Percentiles rank a stretch among this genome's conserved stretches.
These are phyloP conservation scores for Psophocarpus tetragonolobus DNA, from an alignment of 306 rosid species.

Conservation along the genomic window DNA sequence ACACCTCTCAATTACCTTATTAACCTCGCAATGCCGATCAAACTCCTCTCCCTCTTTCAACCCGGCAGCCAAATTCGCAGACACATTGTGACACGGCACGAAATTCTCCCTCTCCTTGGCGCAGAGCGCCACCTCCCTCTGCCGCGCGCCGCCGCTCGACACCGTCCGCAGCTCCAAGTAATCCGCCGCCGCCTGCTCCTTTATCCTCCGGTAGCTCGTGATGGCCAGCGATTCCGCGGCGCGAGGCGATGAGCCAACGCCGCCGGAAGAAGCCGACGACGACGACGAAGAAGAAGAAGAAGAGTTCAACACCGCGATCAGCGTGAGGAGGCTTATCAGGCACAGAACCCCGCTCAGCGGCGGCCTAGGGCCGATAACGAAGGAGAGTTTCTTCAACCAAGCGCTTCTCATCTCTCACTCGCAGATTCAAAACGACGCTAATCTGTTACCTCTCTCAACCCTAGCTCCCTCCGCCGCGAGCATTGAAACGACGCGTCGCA, in stretches of 20 bases:
- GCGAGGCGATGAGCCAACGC: conserved; percentile 49
- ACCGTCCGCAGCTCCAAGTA: conserved; percentile 78
- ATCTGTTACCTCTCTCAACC: conserved; percentile 39
- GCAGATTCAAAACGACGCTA: conserved; percentile 41
- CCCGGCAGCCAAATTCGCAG: conserved; percentile 70
- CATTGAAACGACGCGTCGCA: conserved; percentile 48
- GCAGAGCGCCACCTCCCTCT: conserved; percentile 77
- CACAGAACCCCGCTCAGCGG: conserved; percentile 76
- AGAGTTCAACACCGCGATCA: conserved; percentile 69
- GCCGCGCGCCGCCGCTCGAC: conserved; percentile 56
- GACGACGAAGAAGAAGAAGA: conserved; percentile 65
- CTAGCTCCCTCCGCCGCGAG: conserved; percentile 45
- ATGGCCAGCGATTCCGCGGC: conserved; percentile 56
- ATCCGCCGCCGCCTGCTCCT: conserved; percentile 86
- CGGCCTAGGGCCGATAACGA: conserved; percentile 67
- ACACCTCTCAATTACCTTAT: conserved; percentile 57
- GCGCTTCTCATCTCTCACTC: conserved; percentile 83
- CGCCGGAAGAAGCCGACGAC: too few relatives aligned
- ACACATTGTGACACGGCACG: conserved; percentile 93
- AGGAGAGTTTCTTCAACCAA: conserved; percentile 74
- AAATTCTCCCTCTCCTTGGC: conserved; percentile 82
- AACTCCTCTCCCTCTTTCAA: conserved; percentile 81
- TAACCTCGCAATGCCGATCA: conserved; percentile 84
- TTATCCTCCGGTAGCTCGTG: conserved; percentile 82
- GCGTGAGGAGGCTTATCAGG: conserved; percentile 64